Evolutionary conservation across 768 basidiomycete genomes (phyloP).

Genomic region (Boletus sp.): DNA sequence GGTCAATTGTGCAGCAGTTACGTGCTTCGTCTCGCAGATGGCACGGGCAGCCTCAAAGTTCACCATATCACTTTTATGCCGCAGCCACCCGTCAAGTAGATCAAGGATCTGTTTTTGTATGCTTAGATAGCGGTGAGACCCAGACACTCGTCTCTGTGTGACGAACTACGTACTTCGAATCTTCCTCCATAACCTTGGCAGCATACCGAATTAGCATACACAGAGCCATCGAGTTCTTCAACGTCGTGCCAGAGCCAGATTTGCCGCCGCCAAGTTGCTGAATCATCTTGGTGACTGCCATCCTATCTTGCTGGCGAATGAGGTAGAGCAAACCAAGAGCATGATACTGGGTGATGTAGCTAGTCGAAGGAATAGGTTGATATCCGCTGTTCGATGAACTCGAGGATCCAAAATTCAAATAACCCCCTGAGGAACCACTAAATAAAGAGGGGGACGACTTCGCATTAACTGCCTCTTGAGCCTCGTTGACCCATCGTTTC

Average conservation of each 20-base stretch:
- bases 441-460: conserved; percentile 78
- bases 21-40: conserved; percentile 94
- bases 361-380: conserved; percentile 83
- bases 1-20: conserved; percentile 71
- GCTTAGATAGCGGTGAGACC: conserved; percentile 39
- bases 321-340: conserved; percentile 90
- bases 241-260: conserved; percentile 74
- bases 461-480: conserved; percentile 91
- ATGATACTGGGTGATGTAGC: conserved; percentile 96
- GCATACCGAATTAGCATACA: conserved; percentile 99
- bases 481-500: conserved; percentile 99
- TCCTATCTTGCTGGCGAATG: conserved; percentile 95
- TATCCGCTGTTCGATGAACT: conserved; percentile 56
- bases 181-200: conserved; percentile 98
- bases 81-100: conserved; percentile 88
- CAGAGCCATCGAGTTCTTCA: conserved; percentile 96
- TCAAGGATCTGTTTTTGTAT: conserved; percentile 92
- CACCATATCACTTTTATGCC: conserved; percentile 99
- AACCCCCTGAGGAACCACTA: conserved; percentile 51
- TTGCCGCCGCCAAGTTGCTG: conserved; percentile 93
- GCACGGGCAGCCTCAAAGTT: conserved; percentile 97
- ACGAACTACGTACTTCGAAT: conserved; percentile 78
- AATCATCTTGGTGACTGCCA: conserved; percentile 99
- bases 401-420: conserved; percentile 68
- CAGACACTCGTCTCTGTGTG: background rate